Conservation (phyloP, 2,329 filamentous ascomycete species). For the Cucurbitaria berberidis region DNA sequence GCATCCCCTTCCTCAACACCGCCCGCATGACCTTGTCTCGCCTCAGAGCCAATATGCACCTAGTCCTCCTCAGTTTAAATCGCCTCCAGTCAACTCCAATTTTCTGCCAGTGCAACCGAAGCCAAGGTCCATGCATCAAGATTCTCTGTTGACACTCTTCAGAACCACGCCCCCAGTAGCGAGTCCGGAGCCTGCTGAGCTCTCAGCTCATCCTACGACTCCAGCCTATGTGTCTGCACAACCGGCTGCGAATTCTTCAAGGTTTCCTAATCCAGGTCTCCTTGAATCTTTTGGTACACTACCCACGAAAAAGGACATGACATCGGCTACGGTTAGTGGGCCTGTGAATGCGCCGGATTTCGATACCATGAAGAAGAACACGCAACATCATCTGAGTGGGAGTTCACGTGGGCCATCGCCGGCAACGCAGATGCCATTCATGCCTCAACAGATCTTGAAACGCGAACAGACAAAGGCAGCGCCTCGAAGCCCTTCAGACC, state of each 20-base stretch:
- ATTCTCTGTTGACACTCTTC: conserved; percentile 55
- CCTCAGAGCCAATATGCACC: conserved; percentile 31
- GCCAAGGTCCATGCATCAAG: conserved; percentile 52
- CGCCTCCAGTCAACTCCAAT: conserved; percentile 29
- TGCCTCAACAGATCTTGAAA: conserved; percentile 37
- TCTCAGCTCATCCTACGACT: conserved; percentile 53
- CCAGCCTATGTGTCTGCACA: conserved; percentile 37
- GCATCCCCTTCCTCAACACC: conserved; percentile 29
- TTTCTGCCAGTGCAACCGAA: conserved; percentile 43
- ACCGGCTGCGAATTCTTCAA: conserved; percentile 23
- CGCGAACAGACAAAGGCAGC: conserved; percentile 19
- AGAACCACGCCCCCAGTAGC: conserved; percentile 38
- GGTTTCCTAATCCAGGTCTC: conserved; percentile 23
- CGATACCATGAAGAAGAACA: conserved; percentile 45
- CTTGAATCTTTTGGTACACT: conserved; percentile 26
- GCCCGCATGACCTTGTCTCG: conserved; percentile 31
- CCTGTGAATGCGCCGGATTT: conserved; percentile 52
- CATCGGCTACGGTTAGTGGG: conserved; percentile 51
- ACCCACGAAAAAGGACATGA: conserved; percentile 34
- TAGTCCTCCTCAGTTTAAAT: conserved; percentile 39
- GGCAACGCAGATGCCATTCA: conserved; percentile 28
- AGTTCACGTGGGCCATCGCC: conserved; percentile 41
- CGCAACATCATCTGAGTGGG: conserved; percentile 25
- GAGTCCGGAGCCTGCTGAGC: conserved; percentile 50
- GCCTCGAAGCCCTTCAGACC: conserved; percentile 9